Conservation (phyloP, 495 filamentous ascomycete species). For the Penicillium malachiteum region DNA sequence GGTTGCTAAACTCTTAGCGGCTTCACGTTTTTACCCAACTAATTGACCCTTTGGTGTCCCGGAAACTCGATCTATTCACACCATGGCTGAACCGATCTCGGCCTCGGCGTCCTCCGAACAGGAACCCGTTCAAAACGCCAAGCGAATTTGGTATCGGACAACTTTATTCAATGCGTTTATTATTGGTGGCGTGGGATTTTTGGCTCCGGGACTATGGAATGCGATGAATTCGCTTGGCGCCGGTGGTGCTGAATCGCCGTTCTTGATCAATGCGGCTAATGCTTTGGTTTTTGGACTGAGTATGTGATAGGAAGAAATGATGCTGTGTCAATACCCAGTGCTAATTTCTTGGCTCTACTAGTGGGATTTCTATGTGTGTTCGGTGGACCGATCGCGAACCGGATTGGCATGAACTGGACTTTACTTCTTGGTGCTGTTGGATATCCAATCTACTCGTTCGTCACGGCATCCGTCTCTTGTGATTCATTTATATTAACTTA, state of each 20-base stretch:
- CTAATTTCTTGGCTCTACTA: conserved; percentile 20
- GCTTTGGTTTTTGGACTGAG: conserved; percentile 56
- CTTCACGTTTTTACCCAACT: not conserved
- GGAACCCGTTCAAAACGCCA: not conserved
- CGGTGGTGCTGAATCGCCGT: conserved; percentile 57
- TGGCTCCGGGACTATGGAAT: conserved; percentile 42
- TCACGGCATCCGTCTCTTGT: not conserved
- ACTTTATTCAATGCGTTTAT: conserved; percentile 58
- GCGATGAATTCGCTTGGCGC: conserved; percentile 70
- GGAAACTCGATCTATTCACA: not conserved
- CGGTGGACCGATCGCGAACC: conserved; percentile 51
- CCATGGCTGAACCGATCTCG: conserved; percentile 15
- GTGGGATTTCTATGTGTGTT: conserved; percentile 61
- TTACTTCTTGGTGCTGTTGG: conserved; percentile 56
- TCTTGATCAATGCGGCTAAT: conserved; percentile 64
- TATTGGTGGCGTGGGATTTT: conserved; percentile 38
- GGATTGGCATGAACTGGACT: conserved; percentile 60
- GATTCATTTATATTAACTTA: conserved; percentile 29
- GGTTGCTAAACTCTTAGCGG: not conserved
- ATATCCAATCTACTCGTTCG: conserved; percentile 40
- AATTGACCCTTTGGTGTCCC: not conserved
- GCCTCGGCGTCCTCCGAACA: conserved; percentile 11
- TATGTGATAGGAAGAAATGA: conserved; percentile 10
- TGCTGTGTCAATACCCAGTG: not conserved
- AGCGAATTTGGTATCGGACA: conserved; percentile 54